Percentiles rank a stretch among this genome's conserved stretches.
These are phyloP conservation scores for Imleria badia DNA, from an alignment of 768 basidiomycete genomes.

Conservation along the genomic window DNA sequence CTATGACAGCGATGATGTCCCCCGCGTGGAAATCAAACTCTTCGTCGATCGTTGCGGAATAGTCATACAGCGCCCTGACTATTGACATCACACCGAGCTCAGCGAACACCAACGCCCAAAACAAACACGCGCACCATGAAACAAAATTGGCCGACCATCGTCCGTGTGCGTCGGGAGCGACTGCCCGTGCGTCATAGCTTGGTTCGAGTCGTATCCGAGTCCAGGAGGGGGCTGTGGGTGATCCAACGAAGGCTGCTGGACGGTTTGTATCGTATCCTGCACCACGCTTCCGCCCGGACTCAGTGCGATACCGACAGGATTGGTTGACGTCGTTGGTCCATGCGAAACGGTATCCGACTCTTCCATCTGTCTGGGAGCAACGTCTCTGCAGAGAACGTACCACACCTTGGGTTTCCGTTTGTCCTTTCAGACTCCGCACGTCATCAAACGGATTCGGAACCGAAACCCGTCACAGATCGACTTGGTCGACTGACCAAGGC, in stretches of 20 bases:
- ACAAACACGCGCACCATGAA: too few species aligned
- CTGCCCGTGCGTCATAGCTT: too few species aligned
- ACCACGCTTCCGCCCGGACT: conserved; percentile 79
- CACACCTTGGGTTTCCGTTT: too few species aligned
- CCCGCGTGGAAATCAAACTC: conserved; percentile 96
- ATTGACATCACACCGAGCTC: too few species aligned
- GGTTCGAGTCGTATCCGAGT: too few species aligned
- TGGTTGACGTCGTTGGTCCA: conserved; percentile 65
- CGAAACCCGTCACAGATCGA: conserved; percentile 1
- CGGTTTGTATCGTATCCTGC: conserved; percentile 63
- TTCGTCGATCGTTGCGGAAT: conserved; percentile 79
- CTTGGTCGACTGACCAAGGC: conserved; percentile 6
- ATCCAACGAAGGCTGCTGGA: conserved; percentile 7
- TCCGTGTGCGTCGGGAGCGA: too few species aligned
- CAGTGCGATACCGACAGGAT: conserved; percentile 75
- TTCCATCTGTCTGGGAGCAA: too few species aligned
- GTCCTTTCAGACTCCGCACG: too few species aligned
- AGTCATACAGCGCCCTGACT: conserved; percentile 92
- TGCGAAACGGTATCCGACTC: conserved; percentile 25
- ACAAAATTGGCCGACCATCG: too few species aligned
- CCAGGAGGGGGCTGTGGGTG: conserved; percentile 1
- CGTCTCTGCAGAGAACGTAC: too few species aligned
- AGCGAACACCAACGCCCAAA: too few species aligned
- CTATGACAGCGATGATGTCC: conserved; percentile 94
- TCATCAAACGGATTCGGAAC: too few species aligned